Evolutionary conservation across 2,329 filamentous ascomycete genomes (phyloP).

Genomic region (Epicoccum sorghinum): DNA sequence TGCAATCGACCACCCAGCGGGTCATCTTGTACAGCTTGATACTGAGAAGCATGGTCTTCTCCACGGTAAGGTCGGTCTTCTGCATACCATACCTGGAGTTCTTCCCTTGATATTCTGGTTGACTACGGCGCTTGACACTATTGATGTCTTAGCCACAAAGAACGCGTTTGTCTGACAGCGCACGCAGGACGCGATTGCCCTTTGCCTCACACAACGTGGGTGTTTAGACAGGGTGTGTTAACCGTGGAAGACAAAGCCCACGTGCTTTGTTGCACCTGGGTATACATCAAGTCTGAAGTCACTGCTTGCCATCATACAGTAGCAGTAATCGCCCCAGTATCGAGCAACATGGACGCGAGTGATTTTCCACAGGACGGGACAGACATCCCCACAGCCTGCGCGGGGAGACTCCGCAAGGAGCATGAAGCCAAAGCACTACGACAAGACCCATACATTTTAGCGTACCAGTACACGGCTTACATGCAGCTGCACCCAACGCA

Average conservation of each 20-base stretch:
- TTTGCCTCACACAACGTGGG: background rate
- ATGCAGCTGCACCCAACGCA: constrained; percentile 20
- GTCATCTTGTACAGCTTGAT: too few species aligned
- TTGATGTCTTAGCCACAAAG: background rate
- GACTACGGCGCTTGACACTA: background rate
- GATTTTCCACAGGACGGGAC: background rate
- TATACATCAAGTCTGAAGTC: background rate
- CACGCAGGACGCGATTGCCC: background rate
- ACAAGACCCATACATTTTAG: constrained; percentile 29
- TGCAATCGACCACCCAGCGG: too few species aligned
- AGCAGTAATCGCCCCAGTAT: background rate
- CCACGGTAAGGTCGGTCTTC: too few species aligned
- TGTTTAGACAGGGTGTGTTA: background rate
- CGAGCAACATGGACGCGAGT: background rate
- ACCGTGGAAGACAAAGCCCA: background rate
- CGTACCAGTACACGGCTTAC: constrained; percentile 29
- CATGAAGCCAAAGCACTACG: background rate
- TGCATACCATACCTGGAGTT: too few species aligned
- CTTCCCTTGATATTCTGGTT: background rate
- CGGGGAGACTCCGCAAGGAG: background rate
- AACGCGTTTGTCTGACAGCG: background rate
- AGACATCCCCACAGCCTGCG: background rate
- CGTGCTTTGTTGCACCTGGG: constrained; percentile 3
- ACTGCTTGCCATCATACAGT: background rate
- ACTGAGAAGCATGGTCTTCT: background rate